Conservation (phyloP, 169 alveolate species). For the Sarcocystis neurona region DNA sequence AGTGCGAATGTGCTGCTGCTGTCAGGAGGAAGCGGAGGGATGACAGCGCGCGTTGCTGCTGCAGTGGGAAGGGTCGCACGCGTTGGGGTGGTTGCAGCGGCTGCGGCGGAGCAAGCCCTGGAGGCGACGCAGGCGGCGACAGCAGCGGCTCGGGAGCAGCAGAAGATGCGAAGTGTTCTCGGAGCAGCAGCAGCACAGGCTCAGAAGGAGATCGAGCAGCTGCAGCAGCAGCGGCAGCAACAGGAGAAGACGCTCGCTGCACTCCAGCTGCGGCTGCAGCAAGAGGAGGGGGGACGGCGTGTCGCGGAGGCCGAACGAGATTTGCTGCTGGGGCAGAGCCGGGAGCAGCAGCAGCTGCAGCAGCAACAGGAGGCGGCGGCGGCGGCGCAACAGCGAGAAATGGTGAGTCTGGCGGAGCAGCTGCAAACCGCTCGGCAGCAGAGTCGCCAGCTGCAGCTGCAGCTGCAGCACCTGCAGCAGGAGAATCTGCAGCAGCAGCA, state of each 20-base stretch:
- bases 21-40: neutral
- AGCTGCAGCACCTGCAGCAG: slow-evolving; percentile 7
- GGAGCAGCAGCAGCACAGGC: slow-evolving; percentile 50
- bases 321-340: slow-evolving; percentile 17
- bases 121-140: slow-evolving; percentile 38
- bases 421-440: slow-evolving; percentile 9
- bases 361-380: slow-evolving; percentile 24
- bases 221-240: slow-evolving; percentile 53
- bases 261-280: slow-evolving; percentile 15
- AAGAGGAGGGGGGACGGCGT: neutral
- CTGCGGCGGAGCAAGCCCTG: slow-evolving; percentile 41
- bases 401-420: slow-evolving; percentile 23
- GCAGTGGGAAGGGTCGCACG: slow-evolving; percentile 46
- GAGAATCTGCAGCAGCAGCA: slow-evolving; percentile 28
- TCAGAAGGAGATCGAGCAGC: slow-evolving; percentile 32
- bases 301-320: slow-evolving; percentile 10
- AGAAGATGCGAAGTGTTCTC: slow-evolving; percentile 25
- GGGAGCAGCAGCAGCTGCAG: slow-evolving; percentile 34
- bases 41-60: slow-evolving; percentile 32
- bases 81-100: slow-evolving; percentile 28
- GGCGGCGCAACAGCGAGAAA: slow-evolving; percentile 13
- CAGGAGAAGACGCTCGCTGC: slow-evolving; percentile 37
- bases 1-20: no score
- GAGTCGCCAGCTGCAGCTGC: neutral
- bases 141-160: slow-evolving; percentile 27